phyloP scores from a whole-genome alignment of 2,329 filamentous ascomycete genomes.

The Sphaerulina populicola region DNA sequence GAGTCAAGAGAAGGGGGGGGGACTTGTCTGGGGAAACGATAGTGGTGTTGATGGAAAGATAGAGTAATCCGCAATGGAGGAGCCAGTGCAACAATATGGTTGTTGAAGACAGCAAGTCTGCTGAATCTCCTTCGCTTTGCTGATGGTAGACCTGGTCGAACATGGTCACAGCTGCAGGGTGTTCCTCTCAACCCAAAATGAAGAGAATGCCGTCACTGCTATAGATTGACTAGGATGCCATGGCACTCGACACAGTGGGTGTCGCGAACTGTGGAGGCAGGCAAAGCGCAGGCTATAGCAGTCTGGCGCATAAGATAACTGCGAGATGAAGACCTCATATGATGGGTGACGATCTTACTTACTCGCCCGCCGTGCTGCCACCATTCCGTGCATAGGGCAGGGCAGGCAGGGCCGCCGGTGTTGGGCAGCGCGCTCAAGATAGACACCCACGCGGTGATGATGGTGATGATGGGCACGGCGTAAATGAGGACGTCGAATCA shows the following conservation, averaged over 20 bases:
- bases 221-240: slow-evolving; percentile 4
- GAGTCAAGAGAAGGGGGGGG: too few species aligned
- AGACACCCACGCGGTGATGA: not conserved
- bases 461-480: not conserved
- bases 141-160: not conserved
- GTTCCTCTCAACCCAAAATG: slow-evolving; percentile 9
- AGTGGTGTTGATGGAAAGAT: not conserved
- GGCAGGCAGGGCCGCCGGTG: not conserved
- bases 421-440: not conserved
- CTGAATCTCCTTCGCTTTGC: not conserved
- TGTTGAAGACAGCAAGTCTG: slow-evolving; percentile 1
- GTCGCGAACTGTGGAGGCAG: not conserved
- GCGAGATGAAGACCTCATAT: not conserved
- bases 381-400: not conserved
- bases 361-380: not conserved
- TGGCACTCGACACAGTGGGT: slow-evolving; percentile 4
- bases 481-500: not conserved
- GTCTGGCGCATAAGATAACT: not conserved
- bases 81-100: not conserved
- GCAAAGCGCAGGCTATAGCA: not conserved
- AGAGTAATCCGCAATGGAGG: slow-evolving; percentile 1
- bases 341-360: not conserved
- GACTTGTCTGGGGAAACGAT: not conserved
- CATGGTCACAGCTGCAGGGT: slow-evolving; percentile 3
- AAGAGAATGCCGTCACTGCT: slow-evolving; percentile 7